Base-by-base conservation (phyloP, 1,284 basidiomycete genomes). In the Sporisorium iseilematis-ciliati region DNA sequence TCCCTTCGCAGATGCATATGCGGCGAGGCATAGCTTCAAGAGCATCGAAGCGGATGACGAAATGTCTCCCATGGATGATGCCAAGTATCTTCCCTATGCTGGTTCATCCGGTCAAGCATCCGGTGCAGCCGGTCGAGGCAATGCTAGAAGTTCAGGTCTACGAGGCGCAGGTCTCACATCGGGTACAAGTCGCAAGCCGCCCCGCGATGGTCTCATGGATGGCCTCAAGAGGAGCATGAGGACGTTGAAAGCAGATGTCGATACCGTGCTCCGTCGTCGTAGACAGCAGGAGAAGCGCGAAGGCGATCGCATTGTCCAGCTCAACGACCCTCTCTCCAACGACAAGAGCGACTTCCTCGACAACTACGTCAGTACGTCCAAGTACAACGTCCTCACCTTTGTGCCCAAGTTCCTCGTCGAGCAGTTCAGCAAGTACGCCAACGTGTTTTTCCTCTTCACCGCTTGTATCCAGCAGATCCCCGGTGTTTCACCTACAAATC, bases 381-480 rank as follows among this genome's bases (percentile, higher is more conserved):
- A 99, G 86, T 99, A 98, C 87, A 97, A 95, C 82, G 77, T 92
- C 40, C 89, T 89, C 35, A 93, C 93, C 0, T 99, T 99, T 86
- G 75, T 95, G 11, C 95, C 94, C 55, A 98, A 97, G 86, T 99
- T 99, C 87, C 86, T 99, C 65, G 57, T 74, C 54, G 95, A 97
- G 86, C 95, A 97, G 91, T 97, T 97, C 88, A 94, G 93, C 73
- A 96, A 97, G 89, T 98, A 97, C 84, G 97, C 97, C 79, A 99
- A 99, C 86, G 72, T 99, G 69, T 99, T 99, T 89, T 99, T 99
- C 90, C 88, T 99, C 68, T 99, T 99, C 88, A 99, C 96, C 29
- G 95, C 95, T 26, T 93, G 91, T 86, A 98, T 99, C 60, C 96
- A 99, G 86, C 97, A 99, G 87, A 95, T 99, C 76, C 97, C 97